These are phyloP conservation scores for Daldinia grandis DNA, from an alignment of 495 filamentous ascomycete species.

Conservation along the genomic window DNA sequence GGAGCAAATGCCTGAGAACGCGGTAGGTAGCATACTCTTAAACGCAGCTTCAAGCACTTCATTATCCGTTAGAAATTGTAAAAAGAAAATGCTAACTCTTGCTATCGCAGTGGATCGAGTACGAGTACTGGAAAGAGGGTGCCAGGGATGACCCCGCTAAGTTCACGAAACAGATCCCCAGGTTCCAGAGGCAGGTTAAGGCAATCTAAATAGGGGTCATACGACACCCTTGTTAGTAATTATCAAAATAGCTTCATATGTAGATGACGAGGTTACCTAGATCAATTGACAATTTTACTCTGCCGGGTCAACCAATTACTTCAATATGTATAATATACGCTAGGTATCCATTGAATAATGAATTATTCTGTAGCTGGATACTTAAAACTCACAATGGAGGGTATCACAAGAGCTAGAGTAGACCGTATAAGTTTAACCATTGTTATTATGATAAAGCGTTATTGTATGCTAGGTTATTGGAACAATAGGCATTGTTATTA, in stretches of 20 bases:
- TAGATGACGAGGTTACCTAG: neutral
- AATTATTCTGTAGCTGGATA: too few relatives aligned
- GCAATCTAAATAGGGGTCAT: conserved; percentile 27
- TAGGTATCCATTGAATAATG: too few relatives aligned
- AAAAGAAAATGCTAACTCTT: neutral
- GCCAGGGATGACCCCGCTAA: conserved; percentile 64
- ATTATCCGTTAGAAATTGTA: too few relatives aligned
- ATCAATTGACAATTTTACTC: neutral
- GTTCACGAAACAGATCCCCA: conserved; percentile 61
- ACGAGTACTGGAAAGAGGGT: conserved; percentile 72
- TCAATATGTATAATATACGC: neutral
- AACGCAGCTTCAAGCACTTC: neutral
- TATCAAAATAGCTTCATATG: neutral
- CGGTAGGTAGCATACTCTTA: conserved; percentile 11
- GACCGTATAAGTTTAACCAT: neutral
- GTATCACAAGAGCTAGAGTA: neutral
- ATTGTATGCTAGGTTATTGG: neutral
- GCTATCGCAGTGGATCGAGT: conserved; percentile 65
- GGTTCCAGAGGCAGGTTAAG: conserved; percentile 62
- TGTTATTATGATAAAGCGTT: neutral
- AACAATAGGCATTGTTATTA: neutral
- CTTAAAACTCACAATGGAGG: neutral
- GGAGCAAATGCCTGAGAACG: conserved; percentile 72
- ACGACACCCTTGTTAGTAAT: neutral
- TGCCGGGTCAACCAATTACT: neutral